Evolutionary conservation across 768 basidiomycete genomes (phyloP).

Genomic region (Neoboletus magnificus): DNA sequence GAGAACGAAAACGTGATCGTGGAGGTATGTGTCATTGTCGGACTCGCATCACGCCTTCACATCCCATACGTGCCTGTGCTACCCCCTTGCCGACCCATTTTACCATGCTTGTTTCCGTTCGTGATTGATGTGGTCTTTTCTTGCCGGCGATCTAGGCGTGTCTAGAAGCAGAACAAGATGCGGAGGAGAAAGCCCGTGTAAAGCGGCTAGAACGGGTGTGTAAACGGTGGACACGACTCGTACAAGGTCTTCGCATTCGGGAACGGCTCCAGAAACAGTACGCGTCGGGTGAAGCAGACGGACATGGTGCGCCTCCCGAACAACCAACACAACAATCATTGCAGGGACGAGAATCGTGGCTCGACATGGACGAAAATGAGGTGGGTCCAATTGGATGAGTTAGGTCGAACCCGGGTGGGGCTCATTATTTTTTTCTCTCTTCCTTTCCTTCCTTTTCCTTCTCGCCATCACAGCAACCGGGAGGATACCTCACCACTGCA

Average conservation of each 20-base stretch:
- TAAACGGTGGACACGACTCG: constrained; percentile 84
- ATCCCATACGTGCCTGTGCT: background rate
- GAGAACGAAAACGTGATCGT: constrained; percentile 73
- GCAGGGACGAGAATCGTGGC: constrained; percentile 15
- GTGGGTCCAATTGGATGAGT: constrained; percentile 11
- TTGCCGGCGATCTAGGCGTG: constrained; percentile 60
- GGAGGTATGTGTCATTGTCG: constrained; percentile 52
- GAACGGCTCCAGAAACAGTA: constrained; percentile 82
- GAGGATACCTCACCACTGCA: constrained; percentile 65
- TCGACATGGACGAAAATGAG: constrained; percentile 22
- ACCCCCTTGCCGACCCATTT: background rate
- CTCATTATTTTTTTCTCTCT: constrained; percentile 10
- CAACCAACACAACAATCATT: constrained; percentile 3
- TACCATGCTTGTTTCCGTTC: background rate
- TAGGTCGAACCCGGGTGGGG: background rate
- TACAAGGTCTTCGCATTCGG: constrained; percentile 86
- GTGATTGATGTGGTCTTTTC: constrained; percentile 8
- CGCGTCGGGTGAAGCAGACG: constrained; percentile 24
- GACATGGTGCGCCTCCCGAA: background rate
- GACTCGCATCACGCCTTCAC: constrained; percentile 1
- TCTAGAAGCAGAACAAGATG: constrained; percentile 74
- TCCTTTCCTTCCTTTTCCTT: background rate
- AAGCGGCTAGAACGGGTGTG: constrained; percentile 78
- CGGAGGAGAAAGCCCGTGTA: constrained; percentile 68
- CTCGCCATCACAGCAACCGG: constrained; percentile 28